Base-by-base conservation (phyloP, 306 rosid species). In the Canavalia ensiformis region DNA sequence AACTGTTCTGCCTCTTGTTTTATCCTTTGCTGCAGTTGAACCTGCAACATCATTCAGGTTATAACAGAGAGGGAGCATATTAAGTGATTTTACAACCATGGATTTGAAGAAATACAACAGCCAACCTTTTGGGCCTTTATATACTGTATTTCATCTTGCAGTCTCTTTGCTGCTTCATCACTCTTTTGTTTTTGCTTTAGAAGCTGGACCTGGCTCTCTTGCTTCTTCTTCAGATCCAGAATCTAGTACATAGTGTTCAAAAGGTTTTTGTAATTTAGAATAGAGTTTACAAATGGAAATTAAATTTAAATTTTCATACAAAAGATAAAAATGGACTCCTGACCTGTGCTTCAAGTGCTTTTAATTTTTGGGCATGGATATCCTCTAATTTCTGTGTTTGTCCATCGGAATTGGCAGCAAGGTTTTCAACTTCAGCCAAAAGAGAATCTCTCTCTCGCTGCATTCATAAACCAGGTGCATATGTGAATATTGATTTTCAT, bases 1-100 rank as follows among this genome's bases (percentile, higher is more conserved):
- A 96, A 96, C 81, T 96, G 99, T 84, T 96, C 99, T 6, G 98
- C 98, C 82, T 96, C 99, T 90, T 96, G 99, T 86, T 96, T 96
- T 84, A 96, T 96, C 87, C 83, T 94, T 45, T 96, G 97, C 85
- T 96, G 99, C 88, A 96, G 83, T 71, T 96, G 99, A 84, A 96
- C 99, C 99, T 96, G 85, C 60, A 28, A 85, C 41, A 41, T 39
- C 65, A 33, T 65, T 71, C 66, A 64, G 56, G 83, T 71, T 78
- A 78, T 56, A 67, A 50, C 29, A 7, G 7, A 76, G 55, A 75
- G 69, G 9, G 30, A 56, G 42, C 28, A 10, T 62, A 68, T 68
- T 18, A 68, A 28, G 71, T 56, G 31, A 78, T 55, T 73, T 47
- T 69, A 68, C 54, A 59, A 81, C 77, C 30, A 74, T 33, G 76